Evolutionary conservation across 2,329 filamentous ascomycete species (phyloP), one percentile per base, ranked within the genome.

Genomic region (Daldinia sp.): DNA sequence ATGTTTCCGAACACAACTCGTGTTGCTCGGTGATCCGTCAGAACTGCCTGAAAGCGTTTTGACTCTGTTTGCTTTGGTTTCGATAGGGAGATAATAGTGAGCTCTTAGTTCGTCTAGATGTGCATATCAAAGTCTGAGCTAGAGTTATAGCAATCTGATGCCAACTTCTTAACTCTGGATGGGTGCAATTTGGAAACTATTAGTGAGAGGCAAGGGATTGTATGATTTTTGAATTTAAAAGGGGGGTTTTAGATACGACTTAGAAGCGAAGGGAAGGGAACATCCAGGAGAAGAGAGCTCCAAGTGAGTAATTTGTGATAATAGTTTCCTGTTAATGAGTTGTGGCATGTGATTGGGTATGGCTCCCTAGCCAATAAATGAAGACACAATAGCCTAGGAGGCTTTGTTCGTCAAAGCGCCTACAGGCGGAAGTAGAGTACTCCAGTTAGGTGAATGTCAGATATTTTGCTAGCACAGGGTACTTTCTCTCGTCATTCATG

Each of bases 311-410:
- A 73, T 77, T 75, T 73, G 77, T 80, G 75, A 75, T 75, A 79
- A 73, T 75, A 23, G 73, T 75, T 75, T 79, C 75, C 75, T 41
- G 37, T 13, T 11, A 45, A 71, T 70, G 70, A 76, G 70, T 71
- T 75, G 75, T 77, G 68, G 75, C 53, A 79, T 75, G 78, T 82
- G 79, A 82, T 82, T 82, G 80, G 80, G 68, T 68, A 71, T 35
- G 13, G 63, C 64, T 61, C 69, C 70, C 72, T 73, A 75, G 77
- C 81, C 79, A 81, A 81, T 79, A 75, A 76, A 78, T 58, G 72
- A 64, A 62, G 5, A 63, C 70, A 64, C 69, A 68, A 70, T 68
- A 60, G 70, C 67, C 60, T 70, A 66, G 68, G 67, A 65, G 64
- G 64, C 68, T 70, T 72, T 66, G 68, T 72, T 57, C 61, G 69